These are phyloP conservation scores for Dianthus caryophyllus DNA, from an alignment of 148 eudicot species.

Conservation along the genomic window DNA sequence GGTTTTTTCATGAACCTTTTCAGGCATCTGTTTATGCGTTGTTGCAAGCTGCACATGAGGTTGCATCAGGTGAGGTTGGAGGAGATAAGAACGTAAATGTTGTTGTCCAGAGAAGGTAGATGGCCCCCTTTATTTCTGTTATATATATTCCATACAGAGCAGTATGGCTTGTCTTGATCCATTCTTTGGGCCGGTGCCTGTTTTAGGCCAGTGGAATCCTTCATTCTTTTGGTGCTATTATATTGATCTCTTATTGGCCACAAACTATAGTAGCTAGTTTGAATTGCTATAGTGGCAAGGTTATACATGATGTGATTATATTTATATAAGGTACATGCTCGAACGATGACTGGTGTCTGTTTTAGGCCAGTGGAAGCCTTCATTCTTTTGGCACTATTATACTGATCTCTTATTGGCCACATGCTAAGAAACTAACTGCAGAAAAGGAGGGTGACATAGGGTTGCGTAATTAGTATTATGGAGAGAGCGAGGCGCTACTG, in stretches of 20 bases:
- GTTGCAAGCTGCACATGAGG: slow-evolving; percentile 84
- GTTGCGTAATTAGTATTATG: neutral
- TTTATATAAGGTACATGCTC: too few species aligned
- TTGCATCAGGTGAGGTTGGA: slow-evolving; percentile 78
- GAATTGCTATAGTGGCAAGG: neutral
- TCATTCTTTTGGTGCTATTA: neutral
- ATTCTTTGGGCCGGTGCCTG: neutral
- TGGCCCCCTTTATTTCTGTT: neutral
- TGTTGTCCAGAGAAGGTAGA: slow-evolving; percentile 81
- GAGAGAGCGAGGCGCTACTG: neutral
- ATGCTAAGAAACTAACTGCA: neutral
- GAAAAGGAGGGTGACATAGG: neutral
- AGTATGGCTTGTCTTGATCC: neutral
- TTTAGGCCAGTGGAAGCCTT: slow-evolving; percentile 1
- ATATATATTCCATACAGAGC: neutral
- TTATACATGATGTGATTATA: neutral
- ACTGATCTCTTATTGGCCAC: neutral
- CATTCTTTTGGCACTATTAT: neutral
- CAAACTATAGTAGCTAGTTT: neutral
- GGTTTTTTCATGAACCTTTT: slow-evolving; percentile 13
- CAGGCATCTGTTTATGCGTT: slow-evolving; percentile 88
- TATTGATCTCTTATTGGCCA: neutral
- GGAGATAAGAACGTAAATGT: slow-evolving; percentile 72
- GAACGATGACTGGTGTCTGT: neutral
- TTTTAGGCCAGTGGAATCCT: slow-evolving; percentile 1